Evolutionary conservation across 345 rosid genomes (phyloP).

Genomic region (Moricandia moricandioides): DNA sequence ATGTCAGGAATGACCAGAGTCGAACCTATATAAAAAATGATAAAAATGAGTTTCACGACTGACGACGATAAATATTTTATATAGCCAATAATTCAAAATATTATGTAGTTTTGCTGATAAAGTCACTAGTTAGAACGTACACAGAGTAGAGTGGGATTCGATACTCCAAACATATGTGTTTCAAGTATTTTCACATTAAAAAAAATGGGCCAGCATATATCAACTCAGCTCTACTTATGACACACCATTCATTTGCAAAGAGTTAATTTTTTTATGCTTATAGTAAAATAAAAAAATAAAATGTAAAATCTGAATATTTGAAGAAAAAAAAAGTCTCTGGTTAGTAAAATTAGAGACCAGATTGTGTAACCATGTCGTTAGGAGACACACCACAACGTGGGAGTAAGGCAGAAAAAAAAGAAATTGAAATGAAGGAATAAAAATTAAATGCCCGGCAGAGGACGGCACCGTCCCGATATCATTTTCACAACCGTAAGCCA

Average conservation of each 20-base stretch:
- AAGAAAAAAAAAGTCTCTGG: not conserved
- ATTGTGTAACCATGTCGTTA: not conserved
- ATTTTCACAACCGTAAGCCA: conserved; percentile 33
- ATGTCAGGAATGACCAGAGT: not conserved
- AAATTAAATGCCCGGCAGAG: conserved; percentile 48
- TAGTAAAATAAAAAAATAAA: not conserved
- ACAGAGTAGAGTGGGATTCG: no score
- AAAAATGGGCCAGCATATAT: no score
- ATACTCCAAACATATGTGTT: no score
- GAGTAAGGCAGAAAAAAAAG: not conserved
- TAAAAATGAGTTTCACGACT: no score
- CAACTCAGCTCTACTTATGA: not conserved
- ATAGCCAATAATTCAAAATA: no score
- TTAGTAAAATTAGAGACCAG: not conserved
- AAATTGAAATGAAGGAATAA: conserved; percentile 3
- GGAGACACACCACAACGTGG: conserved; percentile 18
- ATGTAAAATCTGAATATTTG: not conserved
- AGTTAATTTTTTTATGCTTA: not conserved
- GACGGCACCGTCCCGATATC: conserved; percentile 46
- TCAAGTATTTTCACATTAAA: no score
- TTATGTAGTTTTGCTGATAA: no score
- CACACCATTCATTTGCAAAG: not conserved
- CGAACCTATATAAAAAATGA: no score
- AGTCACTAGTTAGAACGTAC: no score
- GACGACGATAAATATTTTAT: no score